phyloP scores from a whole-genome alignment of 805 yeast species.

The Metschnikowia reukaufii region DNA sequence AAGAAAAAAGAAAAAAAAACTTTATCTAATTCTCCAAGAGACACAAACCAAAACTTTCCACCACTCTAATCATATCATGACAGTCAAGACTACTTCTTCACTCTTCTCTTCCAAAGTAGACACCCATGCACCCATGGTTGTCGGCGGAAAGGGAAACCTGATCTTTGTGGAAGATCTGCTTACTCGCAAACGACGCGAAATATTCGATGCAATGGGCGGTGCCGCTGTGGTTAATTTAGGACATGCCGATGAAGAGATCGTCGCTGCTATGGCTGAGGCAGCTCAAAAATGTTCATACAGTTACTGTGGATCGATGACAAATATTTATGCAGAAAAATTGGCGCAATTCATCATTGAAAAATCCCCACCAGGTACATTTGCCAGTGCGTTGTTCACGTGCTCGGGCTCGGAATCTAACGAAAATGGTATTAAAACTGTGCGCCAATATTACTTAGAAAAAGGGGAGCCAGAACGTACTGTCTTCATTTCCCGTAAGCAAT shows the following conservation, averaged over 20 bases:
- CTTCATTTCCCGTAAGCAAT: constrained; percentile 17
- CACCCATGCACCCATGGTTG: constrained; percentile 20
- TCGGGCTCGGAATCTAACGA: constrained; percentile 22
- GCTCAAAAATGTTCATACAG: constrained; percentile 16
- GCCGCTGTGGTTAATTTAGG: constrained; percentile 21
- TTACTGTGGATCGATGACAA: constrained; percentile 17
- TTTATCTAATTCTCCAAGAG: no score
- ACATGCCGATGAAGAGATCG: constrained; percentile 19
- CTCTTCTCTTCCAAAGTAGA: constrained; percentile 18
- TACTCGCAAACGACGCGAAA: constrained; percentile 12
- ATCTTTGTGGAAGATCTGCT: constrained; percentile 16
- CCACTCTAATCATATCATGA: constrained; percentile 5
- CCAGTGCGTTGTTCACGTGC: constrained; percentile 19
- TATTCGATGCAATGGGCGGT: constrained; percentile 20
- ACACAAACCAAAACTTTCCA: neutral
- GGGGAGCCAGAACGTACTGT: constrained; percentile 18
- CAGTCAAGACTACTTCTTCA: constrained; percentile 14
- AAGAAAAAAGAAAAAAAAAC: no score
- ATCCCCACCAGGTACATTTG: constrained; percentile 18
- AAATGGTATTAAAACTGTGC: constrained; percentile 21
- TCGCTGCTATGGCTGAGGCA: constrained; percentile 16
- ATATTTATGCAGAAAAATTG: constrained; percentile 17
- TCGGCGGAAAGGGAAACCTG: constrained; percentile 18
- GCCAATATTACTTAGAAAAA: constrained; percentile 19
- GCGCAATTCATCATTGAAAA: constrained; percentile 17